Conservation (phyloP, 352 stramenopile genomes). For the Phytophthora tentaculata region DNA sequence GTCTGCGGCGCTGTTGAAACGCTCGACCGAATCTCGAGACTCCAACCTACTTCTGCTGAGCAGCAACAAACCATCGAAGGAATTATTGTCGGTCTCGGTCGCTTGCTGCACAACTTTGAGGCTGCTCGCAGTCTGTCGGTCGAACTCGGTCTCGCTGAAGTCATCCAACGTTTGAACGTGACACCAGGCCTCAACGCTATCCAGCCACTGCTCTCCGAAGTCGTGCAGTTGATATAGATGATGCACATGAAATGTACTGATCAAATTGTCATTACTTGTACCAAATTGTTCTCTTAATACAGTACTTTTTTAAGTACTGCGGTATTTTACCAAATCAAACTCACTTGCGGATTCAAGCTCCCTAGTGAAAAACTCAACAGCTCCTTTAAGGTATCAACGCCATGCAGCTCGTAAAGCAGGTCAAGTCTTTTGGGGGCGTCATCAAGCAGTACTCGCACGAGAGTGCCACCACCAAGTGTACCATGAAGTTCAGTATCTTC, state of each 20-base stretch:
- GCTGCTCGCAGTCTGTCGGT: constrained; percentile 61
- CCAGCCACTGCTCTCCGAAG: constrained; percentile 63
- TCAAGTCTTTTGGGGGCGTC: constrained; percentile 74
- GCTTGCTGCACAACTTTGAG: constrained; percentile 69
- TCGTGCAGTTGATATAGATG: constrained; percentile 65
- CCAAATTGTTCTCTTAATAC: no score
- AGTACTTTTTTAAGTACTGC: no score
- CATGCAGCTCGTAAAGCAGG: constrained; percentile 83
- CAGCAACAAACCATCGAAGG: constrained; percentile 65
- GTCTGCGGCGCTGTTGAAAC: constrained; percentile 75
- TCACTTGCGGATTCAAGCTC: not conserved
- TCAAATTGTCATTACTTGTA: no score
- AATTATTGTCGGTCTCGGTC: constrained; percentile 67
- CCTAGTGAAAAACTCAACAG: no score
- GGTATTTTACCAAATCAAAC: constrained; percentile 6
- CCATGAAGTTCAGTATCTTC: constrained; percentile 94
- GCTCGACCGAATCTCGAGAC: constrained; percentile 61
- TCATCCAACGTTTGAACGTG: constrained; percentile 60
- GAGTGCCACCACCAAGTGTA: constrained; percentile 77
- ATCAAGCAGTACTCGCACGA: constrained; percentile 90
- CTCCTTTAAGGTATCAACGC: not conserved
- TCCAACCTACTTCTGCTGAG: constrained; percentile 29
- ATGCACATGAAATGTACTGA: not conserved
- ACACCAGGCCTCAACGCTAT: constrained; percentile 48
- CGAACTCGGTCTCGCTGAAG: constrained; percentile 69